Evolutionary conservation across 331 rosid genomes (phyloP).

Genomic region (Rhamnella rubrinervis): DNA sequence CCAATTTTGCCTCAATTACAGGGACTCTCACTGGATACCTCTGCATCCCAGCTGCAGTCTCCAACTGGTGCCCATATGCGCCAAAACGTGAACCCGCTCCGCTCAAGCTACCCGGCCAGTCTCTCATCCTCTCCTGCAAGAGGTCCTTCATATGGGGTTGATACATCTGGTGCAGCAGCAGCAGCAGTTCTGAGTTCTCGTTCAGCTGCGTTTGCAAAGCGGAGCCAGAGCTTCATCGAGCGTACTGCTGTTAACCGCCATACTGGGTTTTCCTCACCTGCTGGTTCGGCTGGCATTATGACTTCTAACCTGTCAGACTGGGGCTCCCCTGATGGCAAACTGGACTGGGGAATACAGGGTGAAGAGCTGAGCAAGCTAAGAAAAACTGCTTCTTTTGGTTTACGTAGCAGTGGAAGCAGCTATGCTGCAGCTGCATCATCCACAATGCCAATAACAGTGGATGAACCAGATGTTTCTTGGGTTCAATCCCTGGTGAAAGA

Average conservation of each 20-base stretch:
- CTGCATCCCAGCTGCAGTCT: constrained; percentile 46
- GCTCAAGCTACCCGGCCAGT: constrained; percentile 41
- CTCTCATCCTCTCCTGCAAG: constrained; percentile 45
- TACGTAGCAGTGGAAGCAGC: constrained; percentile 36
- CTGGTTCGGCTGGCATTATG: constrained; percentile 24
- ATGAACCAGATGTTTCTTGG: constrained; percentile 73
- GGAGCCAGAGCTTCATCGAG: constrained; percentile 55
- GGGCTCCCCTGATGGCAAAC: constrained; percentile 72
- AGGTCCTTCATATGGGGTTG: constrained; percentile 39
- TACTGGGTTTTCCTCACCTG: constrained; percentile 42
- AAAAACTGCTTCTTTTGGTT: constrained; percentile 71
- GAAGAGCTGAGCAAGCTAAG: constrained; percentile 65
- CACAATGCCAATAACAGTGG: constrained; percentile 16
- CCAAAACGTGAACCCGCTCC: constrained; percentile 45
- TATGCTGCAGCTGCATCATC: constrained; percentile 21
- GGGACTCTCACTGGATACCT: constrained; percentile 53
- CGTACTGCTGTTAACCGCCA: constrained; percentile 21
- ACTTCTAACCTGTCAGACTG: constrained; percentile 49
- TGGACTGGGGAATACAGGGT: constrained; percentile 65
- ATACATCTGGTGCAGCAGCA: constrained; percentile 38
- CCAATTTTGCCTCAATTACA: constrained; percentile 53
- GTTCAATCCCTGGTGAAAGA: constrained; percentile 73
- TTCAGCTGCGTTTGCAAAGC: constrained; percentile 35
- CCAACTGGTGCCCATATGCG: constrained; percentile 52
- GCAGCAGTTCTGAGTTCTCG: constrained; percentile 30